Percentiles rank a stretch among this genome's conserved stretches.
phyloP scores from a whole-genome alignment of 768 basidiomycete genomes.

The Asterophora parasitica region DNA sequence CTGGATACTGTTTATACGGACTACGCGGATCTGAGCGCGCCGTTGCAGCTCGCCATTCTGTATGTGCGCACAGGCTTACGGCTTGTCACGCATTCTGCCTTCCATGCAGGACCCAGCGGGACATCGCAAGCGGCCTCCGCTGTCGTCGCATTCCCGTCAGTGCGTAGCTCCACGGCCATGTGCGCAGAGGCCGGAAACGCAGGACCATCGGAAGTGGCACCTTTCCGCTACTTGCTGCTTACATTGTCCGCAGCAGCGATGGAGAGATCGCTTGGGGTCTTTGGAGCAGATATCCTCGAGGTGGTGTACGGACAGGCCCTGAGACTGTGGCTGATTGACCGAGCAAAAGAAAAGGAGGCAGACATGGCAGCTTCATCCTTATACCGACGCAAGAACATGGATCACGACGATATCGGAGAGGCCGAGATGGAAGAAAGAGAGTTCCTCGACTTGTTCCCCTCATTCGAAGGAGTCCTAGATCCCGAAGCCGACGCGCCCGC shows the following conservation, averaged over 20 bases:
- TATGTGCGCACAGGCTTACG: conserved; percentile 72
- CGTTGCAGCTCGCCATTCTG: conserved; percentile 62
- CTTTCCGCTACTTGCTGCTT: conserved; percentile 43
- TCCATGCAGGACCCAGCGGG: conserved; percentile 18
- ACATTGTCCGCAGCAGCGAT: conserved; percentile 42
- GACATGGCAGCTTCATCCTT: conserved; percentile 64
- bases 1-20: conserved; percentile 63
- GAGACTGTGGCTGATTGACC: conserved; percentile 82
- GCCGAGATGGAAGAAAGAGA: conserved; percentile 79
- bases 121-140: conserved; percentile 23
- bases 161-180: conserved; percentile 36
- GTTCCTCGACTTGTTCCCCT: conserved; percentile 81
- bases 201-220: conserved; percentile 24
- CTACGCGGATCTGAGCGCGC: conserved; percentile 63
- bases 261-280: conserved; percentile 39
- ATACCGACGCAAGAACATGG: conserved; percentile 61
- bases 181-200: conserved; percentile 21
- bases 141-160: conserved; percentile 52
- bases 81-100: conserved; percentile 28
- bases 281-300: conserved; percentile 35
- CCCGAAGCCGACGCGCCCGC: conserved; percentile 14
- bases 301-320: conserved; percentile 62
- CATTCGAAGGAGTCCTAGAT: conserved; percentile 60
- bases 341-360: conserved; percentile 60
- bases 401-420: conserved; percentile 56